Evolutionary conservation across 1,284 basidiomycete genomes (phyloP), one percentile per base, ranked within the genome.

Genomic region (Cutaneotrichosporon sp.): DNA sequence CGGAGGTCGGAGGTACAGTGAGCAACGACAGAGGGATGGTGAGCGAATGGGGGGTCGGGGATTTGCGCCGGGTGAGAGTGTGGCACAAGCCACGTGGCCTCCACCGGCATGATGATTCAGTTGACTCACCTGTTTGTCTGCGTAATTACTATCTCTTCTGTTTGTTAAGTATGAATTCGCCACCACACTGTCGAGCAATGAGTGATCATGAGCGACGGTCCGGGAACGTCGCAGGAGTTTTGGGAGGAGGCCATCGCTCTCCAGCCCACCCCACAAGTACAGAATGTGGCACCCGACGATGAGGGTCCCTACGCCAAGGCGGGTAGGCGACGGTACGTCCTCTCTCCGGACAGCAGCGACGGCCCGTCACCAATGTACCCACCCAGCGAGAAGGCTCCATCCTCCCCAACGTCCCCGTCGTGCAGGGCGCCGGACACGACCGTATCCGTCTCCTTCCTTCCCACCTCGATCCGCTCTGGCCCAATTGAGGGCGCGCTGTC

Each of bases 401-500:
- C 55, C 34, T 7, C 32, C 18, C 34, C 11, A 7, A 40, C 55
- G 5, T 16, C 53, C 14, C 34, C 34, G n/a, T 36, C 34, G 14
- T 5, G 40, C 18, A 26, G 26, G 26, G 56, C 26, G 10, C 30
- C 56, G 1, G 30, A 26, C 26, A 46, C 38, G 26, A 31, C 40
- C 4, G 32, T 58, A 18, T 11, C 46, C 31, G 31, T 58, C 26
- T 47, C 56, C 56, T 58, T 47, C 30, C 40, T 62, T 32, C 34
- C 49, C 21, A 30, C 61, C 0, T 5, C n/a, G 31, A 32, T 46
- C 26, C 53, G 46, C 22, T 21, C 16, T 2, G 55, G 31, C 11
- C 55, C 46, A 16, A 32, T 36, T 18, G 46, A 30, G 42, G 40
- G 36, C 38, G 59, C 53, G 50, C 74, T 78, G 56, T 56, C 69